A percentile compares a stretch with the other conserved stretches of the same genome.
Evolutionary conservation across 768 basidiomycete genomes (phyloP).

Genomic region (Leccinum barrowsii): DNA sequence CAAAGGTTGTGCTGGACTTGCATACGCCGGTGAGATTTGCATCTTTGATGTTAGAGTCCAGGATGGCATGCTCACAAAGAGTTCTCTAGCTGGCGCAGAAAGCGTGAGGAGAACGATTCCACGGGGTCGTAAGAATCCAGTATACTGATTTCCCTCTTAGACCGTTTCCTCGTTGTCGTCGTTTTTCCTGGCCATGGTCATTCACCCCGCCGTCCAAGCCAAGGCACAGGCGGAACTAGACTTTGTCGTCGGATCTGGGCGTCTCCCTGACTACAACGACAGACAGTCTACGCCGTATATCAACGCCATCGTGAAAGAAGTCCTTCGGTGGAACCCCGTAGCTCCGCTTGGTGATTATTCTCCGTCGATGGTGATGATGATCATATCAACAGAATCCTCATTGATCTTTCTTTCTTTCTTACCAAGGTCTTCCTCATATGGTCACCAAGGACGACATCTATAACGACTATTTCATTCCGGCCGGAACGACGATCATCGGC

Average conservation of each 20-base stretch:
- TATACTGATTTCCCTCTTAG: conserved; percentile 11
- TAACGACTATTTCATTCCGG: conserved; percentile 32
- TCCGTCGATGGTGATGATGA: conserved; percentile 2
- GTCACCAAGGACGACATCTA: conserved; percentile 32
- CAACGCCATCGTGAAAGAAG: conserved; percentile 29
- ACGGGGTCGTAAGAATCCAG: not conserved
- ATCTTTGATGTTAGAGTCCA: not conserved
- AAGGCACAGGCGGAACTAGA: conserved; percentile 31
- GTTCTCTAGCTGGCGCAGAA: conserved; percentile 39
- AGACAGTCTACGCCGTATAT: conserved; percentile 26
- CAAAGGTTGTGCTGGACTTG: conserved; percentile 42
- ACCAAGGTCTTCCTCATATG: conserved; percentile 30
- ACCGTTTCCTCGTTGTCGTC: conserved; percentile 30
- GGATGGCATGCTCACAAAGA: conserved; percentile 1
- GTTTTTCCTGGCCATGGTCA: conserved; percentile 30
- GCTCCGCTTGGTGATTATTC: conserved; percentile 31
- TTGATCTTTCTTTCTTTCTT: not conserved
- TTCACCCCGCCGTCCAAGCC: conserved; percentile 27
- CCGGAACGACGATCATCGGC: conserved; percentile 49
- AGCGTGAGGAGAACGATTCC: conserved; percentile 14
- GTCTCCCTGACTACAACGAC: conserved; percentile 31
- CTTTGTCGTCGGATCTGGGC: conserved; percentile 24
- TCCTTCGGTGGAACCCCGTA: conserved; percentile 32
- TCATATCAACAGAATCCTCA: conserved; percentile 9
- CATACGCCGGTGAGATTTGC: conserved; percentile 40